Percentiles rank a stretch among this genome's conserved stretches.
Conservation (phyloP, 441 rosid genomes). For the Bruguiera hainesii region DNA sequence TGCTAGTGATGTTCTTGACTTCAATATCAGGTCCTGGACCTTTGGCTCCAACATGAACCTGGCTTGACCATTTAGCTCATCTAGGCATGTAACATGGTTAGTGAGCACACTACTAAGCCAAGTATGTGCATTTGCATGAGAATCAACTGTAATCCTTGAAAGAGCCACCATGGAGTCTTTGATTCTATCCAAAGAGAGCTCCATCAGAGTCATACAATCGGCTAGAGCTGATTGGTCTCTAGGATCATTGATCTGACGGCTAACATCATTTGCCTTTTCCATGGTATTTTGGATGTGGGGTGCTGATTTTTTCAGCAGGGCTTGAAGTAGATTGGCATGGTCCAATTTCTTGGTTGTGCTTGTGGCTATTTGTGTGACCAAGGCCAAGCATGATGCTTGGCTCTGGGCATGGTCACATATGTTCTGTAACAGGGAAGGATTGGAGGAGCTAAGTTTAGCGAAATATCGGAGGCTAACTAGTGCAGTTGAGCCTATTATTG, state of each 20-base stretch:
- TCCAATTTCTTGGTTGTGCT: slow-evolving; percentile 19
- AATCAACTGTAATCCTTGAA: slow-evolving; percentile 21
- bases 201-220: slow-evolving; percentile 62
- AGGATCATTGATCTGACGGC: slow-evolving; percentile 33
- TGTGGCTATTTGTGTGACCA: slow-evolving; percentile 35
- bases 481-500: slow-evolving; percentile 36
- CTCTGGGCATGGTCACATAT: slow-evolving; percentile 43
- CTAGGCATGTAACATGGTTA: slow-evolving; percentile 62
- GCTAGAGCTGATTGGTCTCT: slow-evolving; percentile 37
- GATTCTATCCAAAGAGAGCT: slow-evolving; percentile 47
- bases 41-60: slow-evolving; percentile 28
- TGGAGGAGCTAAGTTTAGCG: slow-evolving; percentile 8
- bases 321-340: slow-evolving; percentile 33
- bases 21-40: slow-evolving; percentile 38
- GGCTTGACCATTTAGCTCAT: slow-evolving; percentile 38
- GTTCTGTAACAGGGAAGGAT: slow-evolving; percentile 15
- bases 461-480: slow-evolving; percentile 24
- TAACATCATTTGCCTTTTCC: slow-evolving; percentile 15
- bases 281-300: slow-evolving; percentile 27
- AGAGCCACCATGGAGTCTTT: slow-evolving; percentile 39
- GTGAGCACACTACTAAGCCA: slow-evolving; percentile 75
- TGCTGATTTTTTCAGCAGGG: slow-evolving; percentile 33
- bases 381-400: slow-evolving; percentile 38
- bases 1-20: slow-evolving; percentile 49
- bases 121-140: slow-evolving; percentile 46